These are phyloP conservation scores for Sugiyamaella grinbergsii DNA, from an alignment of 1,139 yeast species.

Conservation along the genomic window DNA sequence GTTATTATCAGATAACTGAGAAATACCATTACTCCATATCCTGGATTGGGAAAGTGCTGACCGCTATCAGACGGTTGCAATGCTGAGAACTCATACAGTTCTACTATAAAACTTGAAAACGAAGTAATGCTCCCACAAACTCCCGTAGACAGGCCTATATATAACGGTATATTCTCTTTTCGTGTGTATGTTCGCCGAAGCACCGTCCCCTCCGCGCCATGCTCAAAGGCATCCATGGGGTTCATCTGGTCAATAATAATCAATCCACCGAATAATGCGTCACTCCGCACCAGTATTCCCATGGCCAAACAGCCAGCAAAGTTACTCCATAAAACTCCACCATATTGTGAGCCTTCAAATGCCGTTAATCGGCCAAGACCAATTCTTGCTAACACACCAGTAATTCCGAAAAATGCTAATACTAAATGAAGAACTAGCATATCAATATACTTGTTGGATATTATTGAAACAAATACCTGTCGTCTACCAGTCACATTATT, in stretches of 20 bases:
- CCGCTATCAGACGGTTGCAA: constrained; percentile 31
- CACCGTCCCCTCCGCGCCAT: constrained; percentile 6
- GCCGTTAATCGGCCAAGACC: constrained; percentile 38
- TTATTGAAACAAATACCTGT: constrained; percentile 3
- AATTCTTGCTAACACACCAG: constrained; percentile 39
- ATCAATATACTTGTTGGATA: constrained; percentile 8
- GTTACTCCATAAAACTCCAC: constrained; percentile 75
- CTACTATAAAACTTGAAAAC: constrained; percentile 70
- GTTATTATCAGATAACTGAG: constrained; percentile 44
- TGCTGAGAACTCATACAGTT: constrained; percentile 58
- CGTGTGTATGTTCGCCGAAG: constrained; percentile 14
- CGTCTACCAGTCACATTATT: neutral
- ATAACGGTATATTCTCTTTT: constrained; percentile 54
- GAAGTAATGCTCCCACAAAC: constrained; percentile 87
- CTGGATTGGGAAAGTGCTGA: constrained; percentile 56
- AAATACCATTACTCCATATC: constrained; percentile 67
- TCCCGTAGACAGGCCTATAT: constrained; percentile 75
- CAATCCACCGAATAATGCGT: constrained; percentile 43
- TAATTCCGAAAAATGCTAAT: constrained; percentile 40
- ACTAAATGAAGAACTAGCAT: constrained; percentile 18
- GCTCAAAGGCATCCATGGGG: constrained; percentile 5
- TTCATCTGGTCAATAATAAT: constrained; percentile 9
- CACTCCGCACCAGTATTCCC: constrained; percentile 47
- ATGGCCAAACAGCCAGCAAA: constrained; percentile 75
- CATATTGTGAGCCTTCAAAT: constrained; percentile 45